Evolutionary conservation across 75 land plant species (phyloP).

Genomic region (Pinus albicaulis): DNA sequence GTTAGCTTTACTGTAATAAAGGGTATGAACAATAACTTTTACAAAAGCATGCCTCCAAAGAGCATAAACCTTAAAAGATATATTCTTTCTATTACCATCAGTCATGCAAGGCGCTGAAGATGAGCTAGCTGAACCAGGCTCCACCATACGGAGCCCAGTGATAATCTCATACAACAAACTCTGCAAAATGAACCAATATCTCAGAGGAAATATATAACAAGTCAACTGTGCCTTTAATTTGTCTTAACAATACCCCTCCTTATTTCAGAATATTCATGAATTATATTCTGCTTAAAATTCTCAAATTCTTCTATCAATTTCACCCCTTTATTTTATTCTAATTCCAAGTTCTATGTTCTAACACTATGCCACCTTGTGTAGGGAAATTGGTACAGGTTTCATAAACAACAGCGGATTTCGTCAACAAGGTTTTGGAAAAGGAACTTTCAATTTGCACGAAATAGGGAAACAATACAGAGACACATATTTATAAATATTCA

Average conservation of each 20-base stretch:
- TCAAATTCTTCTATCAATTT: not conserved
- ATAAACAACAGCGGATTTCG: no score
- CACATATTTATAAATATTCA: no score
- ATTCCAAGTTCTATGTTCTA: no score
- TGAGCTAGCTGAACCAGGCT: conserved; percentile 45
- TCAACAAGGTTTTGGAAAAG: no score
- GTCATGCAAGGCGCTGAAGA: conserved; percentile 37
- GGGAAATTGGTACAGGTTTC: no score
- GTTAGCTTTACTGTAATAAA: not conserved
- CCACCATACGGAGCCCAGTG: conserved; percentile 32
- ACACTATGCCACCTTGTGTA: no score
- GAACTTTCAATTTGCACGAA: no score
- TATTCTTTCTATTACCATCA: conserved; percentile 1
- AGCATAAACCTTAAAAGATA: not conserved
- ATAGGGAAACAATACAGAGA: no score
- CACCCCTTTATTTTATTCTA: not conserved
- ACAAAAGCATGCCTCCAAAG: not conserved
- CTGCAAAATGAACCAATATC: conserved; percentile 21
- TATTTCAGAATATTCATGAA: not conserved
- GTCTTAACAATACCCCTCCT: not conserved
- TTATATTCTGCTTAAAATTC: not conserved
- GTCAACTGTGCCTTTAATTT: not conserved
- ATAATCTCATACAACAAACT: conserved; percentile 61
- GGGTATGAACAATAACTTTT: not conserved
- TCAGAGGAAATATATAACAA: not conserved